phyloP scores from a whole-genome alignment of 164 flowering plant genomes.

The Umbilicus rupestris region DNA sequence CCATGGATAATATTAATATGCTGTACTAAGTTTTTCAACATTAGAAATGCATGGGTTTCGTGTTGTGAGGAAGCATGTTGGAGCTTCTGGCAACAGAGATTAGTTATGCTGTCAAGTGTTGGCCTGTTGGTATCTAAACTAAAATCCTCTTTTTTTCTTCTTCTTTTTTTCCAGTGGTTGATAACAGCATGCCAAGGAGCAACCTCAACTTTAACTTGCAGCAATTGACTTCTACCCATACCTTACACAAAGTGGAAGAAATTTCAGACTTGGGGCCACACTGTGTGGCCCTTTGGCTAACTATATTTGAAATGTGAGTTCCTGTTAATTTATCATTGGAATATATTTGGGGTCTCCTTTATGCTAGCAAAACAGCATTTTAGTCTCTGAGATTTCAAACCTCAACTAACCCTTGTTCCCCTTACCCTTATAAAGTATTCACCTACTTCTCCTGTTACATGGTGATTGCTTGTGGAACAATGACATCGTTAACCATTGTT shows the following conservation, averaged over 20 bases:
- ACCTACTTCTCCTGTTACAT: background rate
- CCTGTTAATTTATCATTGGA: background rate
- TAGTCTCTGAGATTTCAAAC: background rate
- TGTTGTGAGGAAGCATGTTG: background rate
- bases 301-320: background rate
- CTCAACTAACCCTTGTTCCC: slow-evolving; percentile 4
- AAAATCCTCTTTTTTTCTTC: background rate
- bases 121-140: background rate
- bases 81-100: background rate
- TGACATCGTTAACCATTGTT: slow-evolving; percentile 13
- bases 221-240: slow-evolving; percentile 2
- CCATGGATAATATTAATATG: background rate
- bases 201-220: background rate
- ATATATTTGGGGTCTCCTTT: background rate
- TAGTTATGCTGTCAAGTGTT: background rate
- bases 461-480: background rate
- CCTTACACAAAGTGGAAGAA: background rate
- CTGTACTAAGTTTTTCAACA: background rate
- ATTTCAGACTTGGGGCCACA: background rate
- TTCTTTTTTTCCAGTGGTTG: background rate
- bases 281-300: background rate
- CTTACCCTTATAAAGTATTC: background rate
- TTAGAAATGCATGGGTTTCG: background rate
- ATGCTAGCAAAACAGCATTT: background rate
- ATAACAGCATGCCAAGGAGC: background rate